Evolutionary conservation across 306 rosid species (phyloP).

Genomic region (Luffa aegyptiaca): DNA sequence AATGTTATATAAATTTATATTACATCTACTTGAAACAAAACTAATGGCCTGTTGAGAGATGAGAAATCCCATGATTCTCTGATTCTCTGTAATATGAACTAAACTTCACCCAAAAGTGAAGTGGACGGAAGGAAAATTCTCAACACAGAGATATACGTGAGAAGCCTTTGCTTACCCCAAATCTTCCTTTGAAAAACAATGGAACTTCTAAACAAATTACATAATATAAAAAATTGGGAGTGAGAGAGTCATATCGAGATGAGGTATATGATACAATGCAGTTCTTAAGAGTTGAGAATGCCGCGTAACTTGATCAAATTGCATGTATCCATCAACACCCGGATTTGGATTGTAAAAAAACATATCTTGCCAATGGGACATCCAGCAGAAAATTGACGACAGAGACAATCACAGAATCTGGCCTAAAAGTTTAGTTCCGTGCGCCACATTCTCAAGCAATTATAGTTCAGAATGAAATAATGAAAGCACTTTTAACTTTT

Average conservation of each 20-base stretch:
- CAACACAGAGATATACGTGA: neutral
- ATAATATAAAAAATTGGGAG: neutral
- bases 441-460: neutral
- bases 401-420: neutral
- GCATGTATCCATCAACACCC: neutral
- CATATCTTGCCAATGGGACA: neutral
- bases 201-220: neutral
- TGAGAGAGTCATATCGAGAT: neutral
- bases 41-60: neutral
- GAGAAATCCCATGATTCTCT: neutral
- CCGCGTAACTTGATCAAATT: neutral
- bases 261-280: neutral
- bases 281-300: neutral
- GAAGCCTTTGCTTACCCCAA: neutral
- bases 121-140: neutral
- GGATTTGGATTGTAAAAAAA: neutral
- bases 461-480: neutral
- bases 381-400: neutral
- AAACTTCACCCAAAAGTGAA: neutral
- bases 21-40: neutral
- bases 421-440: neutral
- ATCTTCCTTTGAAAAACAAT: neutral
- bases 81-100: neutral
- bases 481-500: slow-evolving; percentile 13
- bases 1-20: neutral